These are phyloP conservation scores for Terfezia claveryi DNA, from an alignment of 495 filamentous ascomycete species.

Conservation along the genomic window DNA sequence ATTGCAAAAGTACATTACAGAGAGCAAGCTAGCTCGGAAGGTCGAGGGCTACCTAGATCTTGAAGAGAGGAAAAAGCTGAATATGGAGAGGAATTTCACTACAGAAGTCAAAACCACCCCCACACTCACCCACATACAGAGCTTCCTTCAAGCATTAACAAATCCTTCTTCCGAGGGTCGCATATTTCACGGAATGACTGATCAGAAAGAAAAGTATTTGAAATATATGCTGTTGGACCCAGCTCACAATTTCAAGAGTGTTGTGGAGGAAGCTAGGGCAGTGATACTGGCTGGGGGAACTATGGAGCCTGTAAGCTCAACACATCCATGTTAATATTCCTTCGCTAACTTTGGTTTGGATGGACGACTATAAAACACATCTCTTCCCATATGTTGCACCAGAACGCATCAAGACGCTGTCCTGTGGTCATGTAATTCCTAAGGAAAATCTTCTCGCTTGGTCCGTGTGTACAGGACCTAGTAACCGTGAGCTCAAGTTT, in stretches of 20 bases:
- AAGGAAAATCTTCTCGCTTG: slow-evolving; percentile 55
- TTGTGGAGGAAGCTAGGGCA: slow-evolving; percentile 66
- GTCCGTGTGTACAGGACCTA: slow-evolving; percentile 32
- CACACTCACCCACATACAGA: slow-evolving; percentile 60
- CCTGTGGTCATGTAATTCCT: slow-evolving; percentile 88
- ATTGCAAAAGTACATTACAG: slow-evolving; percentile 62
- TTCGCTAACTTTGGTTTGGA: slow-evolving; percentile 21
- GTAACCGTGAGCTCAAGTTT: slow-evolving; percentile 54
- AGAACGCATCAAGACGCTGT: slow-evolving; percentile 51
- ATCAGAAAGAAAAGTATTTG: slow-evolving; percentile 34
- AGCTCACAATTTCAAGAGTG: slow-evolving; percentile 69
- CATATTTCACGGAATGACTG: slow-evolving; percentile 45
- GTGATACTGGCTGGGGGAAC: slow-evolving; percentile 88
- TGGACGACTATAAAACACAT: slow-evolving; percentile 67
- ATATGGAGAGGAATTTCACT: background rate
- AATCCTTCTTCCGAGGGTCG: slow-evolving; percentile 75
- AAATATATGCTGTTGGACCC: slow-evolving; percentile 89
- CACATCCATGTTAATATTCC: background rate
- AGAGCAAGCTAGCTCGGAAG: slow-evolving; percentile 86
- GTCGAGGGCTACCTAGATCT: slow-evolving; percentile 66
- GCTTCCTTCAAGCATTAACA: slow-evolving; percentile 61
- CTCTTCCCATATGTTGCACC: slow-evolving; percentile 56
- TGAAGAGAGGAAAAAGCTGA: slow-evolving; percentile 26
- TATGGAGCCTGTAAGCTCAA: slow-evolving; percentile 56
- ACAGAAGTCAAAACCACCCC: slow-evolving; percentile 26